Percentiles rank a stretch among this genome's conserved stretches.
Evolutionary conservation across 2,329 filamentous ascomycete species (phyloP).

Genomic region (Fusarium guadeloupense): DNA sequence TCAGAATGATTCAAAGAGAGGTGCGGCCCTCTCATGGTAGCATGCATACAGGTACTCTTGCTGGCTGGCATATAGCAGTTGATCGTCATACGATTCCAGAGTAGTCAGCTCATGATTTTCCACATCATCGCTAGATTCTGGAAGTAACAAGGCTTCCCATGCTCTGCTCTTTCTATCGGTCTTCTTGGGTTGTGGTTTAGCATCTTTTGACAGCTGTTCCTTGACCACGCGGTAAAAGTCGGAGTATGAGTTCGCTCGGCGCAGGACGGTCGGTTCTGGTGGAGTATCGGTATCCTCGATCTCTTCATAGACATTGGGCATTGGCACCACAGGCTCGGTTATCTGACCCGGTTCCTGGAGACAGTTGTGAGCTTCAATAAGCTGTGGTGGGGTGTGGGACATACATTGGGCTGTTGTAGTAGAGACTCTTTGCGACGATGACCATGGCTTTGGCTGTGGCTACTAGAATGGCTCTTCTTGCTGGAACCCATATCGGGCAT

Average conservation of each 20-base stretch:
- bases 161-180: conserved; percentile 53
- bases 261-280: conserved; percentile 70
- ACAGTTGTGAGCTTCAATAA: conserved; percentile 39
- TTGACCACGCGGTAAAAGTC: conserved; percentile 75
- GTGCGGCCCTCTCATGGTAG: neutral
- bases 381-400: conserved; percentile 24
- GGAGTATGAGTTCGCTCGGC: conserved; percentile 78
- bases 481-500: conserved; percentile 69
- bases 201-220: conserved; percentile 65
- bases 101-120: conserved; percentile 40
- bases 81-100: conserved; percentile 61
- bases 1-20: conserved; percentile 42
- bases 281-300: conserved; percentile 65
- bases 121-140: conserved; percentile 8
- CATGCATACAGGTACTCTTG: conserved; percentile 78
- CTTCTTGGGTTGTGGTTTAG: conserved; percentile 51
- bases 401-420: conserved; percentile 71
- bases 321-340: conserved; percentile 61
- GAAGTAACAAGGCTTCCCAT: conserved; percentile 62
- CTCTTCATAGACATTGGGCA: conserved; percentile 68
- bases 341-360: conserved; percentile 64
- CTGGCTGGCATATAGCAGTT: conserved; percentile 82
- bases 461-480: conserved; percentile 57
- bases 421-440: conserved; percentile 76
- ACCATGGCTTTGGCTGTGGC: conserved; percentile 55